Evolutionary conservation across 2,329 filamentous ascomycete species (phyloP), one percentile per base, ranked within the genome.

Genomic region (Cadophora sp.): DNA sequence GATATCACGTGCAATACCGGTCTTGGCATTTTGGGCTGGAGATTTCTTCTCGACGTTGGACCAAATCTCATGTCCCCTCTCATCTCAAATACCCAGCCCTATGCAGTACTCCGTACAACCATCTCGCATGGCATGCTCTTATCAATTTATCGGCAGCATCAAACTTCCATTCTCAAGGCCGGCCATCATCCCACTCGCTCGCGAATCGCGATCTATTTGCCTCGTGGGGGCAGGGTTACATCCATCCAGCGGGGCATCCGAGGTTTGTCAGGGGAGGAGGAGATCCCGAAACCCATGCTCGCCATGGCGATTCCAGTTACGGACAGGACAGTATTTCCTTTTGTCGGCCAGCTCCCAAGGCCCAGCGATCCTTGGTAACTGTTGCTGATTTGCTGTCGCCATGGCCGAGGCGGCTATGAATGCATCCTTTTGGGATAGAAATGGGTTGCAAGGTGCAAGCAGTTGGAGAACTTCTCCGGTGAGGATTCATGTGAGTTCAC

Each of bases 171-270:
- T 30, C 7, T 14, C 18, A 33, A 30, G 18, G n/a, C n/a, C 4
- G 33, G 27, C 27, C 27, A 6, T 3, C 8, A n/a, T 33, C 50
- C 27, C 18, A 11, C 27, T 33, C 47, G 11, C 22, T 11, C 27
- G 27, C 27, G 27, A 30, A 30, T 33, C 14, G 50, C 24, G 27
- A 53, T 53, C 50, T 53, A 13, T 3, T 22, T 30, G 13, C 48
- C 13, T 5, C 9, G n/a, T 16, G 18, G 50, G 50, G 24, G 13
- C 4, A 51, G 48, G 16, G 24, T 53, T 33, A 24, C 50, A 53
- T 53, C 50, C 27, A 53, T n/a, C n/a, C n/a, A n/a, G 48, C 24
- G 48, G 48, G 24, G 50, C 50, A 53, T 53, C 50, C 24, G 50
- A 53, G 50, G 50, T 33, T 33, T 51, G 48, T 53, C 50, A 33